Base-by-base conservation (phyloP, 345 rosid genomes). In the Aurinia saxatilis region DNA sequence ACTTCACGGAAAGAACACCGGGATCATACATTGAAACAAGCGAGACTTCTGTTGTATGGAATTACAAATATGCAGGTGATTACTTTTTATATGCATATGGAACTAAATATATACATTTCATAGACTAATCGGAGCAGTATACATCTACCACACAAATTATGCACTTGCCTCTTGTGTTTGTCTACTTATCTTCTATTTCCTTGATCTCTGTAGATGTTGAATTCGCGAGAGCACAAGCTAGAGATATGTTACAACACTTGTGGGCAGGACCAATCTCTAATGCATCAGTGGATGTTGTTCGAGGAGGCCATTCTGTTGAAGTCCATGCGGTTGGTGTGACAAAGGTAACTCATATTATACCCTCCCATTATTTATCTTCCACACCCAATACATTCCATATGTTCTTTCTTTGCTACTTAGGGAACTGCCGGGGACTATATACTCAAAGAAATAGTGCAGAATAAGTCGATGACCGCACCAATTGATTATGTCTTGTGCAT, bases 241-340 rank as follows among this genome's bases (percentile, higher is more conserved):
- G 86, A 77, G 99, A 93, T 57, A 82, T 93, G 95, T 66, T 93
- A 76, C 99, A 93, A 79, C 99, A 93, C 77, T 90, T 93, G 65
- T 93, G 95, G 95, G 84, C 96, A 19, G 99, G 99, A 56, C 97
- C 99, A 44, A 81, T 86, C 60, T 90, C 97, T 53, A 93, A 87
- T 77, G 97, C 97, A 64, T 79, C 97, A 18, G 95, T 90, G 23
- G 96, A 90, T 80, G 97, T 93, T 49, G 90, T 93, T 50, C 90
- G 87, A 77, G 97, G 96, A 34, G 75, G 81, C 65, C 76, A 82
- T 36, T 90, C 97, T 21, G 95, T 93, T 63, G 99, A 93, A 80
- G 99, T 93, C 61, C 85, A 96, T 74, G 81, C 96, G 1, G 95
- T 87, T 69, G 95, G 99, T 65, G 96, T 93, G 29, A 90, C 99